Conservation (phyloP, 345 rosid genomes). For the Mercurialis annua region DNA sequence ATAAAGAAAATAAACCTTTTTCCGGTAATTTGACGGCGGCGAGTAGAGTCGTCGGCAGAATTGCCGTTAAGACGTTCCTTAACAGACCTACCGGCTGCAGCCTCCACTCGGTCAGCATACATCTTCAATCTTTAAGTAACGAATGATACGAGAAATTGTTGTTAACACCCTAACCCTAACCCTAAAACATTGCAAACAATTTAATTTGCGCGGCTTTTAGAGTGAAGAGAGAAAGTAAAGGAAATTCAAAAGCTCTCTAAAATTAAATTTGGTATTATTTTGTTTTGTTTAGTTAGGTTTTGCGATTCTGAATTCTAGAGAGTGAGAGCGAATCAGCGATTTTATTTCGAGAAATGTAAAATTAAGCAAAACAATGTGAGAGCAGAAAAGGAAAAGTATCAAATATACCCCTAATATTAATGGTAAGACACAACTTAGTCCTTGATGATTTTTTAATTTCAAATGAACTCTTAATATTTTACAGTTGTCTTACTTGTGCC, state of each 20-base stretch:
- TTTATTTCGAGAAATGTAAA: too few relatives aligned
- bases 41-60: constrained; percentile 43
- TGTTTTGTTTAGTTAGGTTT: too few relatives aligned
- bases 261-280: too few relatives aligned
- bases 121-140: constrained; percentile 23
- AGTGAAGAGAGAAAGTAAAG: not conserved
- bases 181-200: constrained; percentile 24
- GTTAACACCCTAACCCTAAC: constrained; percentile 39
- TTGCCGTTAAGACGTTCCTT: constrained; percentile 81
- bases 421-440: too few relatives aligned
- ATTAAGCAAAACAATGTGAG: too few relatives aligned
- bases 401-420: too few relatives aligned
- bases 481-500: too few relatives aligned
- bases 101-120: constrained; percentile 95
- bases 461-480: too few relatives aligned
- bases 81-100: constrained; percentile 47
- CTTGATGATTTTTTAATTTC: too few relatives aligned
- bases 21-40: constrained; percentile 60
- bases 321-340: too few relatives aligned
- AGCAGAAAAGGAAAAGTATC: too few relatives aligned
- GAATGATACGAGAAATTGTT: not conserved
- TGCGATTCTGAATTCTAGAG: not conserved
- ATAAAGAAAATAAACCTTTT: constrained; percentile 51
- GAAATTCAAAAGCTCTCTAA: constrained; percentile 1
- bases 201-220: not conserved